Base-by-base conservation (phyloP, 495 filamentous ascomycete species). In the Hapsidospora chrysogenum region DNA sequence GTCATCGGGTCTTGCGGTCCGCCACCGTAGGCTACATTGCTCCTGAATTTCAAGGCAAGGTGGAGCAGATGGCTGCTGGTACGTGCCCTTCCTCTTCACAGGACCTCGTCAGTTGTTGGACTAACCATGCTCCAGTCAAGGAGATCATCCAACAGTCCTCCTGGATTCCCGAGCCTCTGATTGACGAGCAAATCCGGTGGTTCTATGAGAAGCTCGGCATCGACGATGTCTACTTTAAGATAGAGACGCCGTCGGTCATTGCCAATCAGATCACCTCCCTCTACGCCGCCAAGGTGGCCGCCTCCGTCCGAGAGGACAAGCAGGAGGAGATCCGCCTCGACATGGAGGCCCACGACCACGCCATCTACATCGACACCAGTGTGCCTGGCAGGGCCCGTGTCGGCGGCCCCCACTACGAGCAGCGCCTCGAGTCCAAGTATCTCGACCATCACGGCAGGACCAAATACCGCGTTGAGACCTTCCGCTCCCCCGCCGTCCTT, bases 201-300 rank as follows among this genome's bases (percentile, higher is more conserved):
- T 97, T 97, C 66, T 97, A 97, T 61, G 80, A 89, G 45, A 79
- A 85, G 52, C 70, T 97, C 10, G 92, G 89, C 35, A 97, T 97
- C 48, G 89, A 97, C 56, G 89, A 97, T 57, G 86, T 93, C 62
- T 97, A 97, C 60, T 97, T 97, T 65, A 80, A 92, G 52, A 82
- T 84, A 23, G 89, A 97, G 60, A 70, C 70, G 2, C 78, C 76
- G 17, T 80, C 85, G 28, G 82, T 80, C 33, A 87, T 97, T 42
- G 79, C 84, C 40, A 92, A 79, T 48, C 80, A 94, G 51, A 84
- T 97, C 42, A 86, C 85, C 33, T 95, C 87, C 10, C 70, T 97
- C 20, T 97, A 96, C 50, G 92, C 92, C 15, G 89, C 86, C 53
- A 97, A 97, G 63, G 75, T 96, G 29, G 92, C 92, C 4, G 89